Evolutionary conservation across 2,329 filamentous ascomycete genomes (phyloP).

Genomic region (Mycogone perniciosa): DNA sequence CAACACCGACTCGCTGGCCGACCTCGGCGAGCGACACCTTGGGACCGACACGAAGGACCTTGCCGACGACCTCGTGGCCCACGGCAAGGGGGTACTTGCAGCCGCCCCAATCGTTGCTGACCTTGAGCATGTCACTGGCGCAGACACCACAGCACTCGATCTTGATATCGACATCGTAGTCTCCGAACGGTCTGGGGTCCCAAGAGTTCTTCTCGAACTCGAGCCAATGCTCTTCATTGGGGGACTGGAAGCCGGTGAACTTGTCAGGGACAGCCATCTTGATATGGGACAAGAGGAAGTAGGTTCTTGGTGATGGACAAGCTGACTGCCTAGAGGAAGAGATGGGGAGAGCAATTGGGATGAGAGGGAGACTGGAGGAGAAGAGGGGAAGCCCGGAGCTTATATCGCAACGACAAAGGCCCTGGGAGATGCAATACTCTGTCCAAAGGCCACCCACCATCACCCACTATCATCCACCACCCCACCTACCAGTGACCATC

Average conservation of each 20-base stretch:
- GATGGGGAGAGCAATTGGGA: neutral
- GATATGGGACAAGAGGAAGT: constrained; percentile 6
- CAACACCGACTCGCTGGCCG: constrained; percentile 54
- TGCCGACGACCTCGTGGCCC: constrained; percentile 68
- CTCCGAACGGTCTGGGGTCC: constrained; percentile 78
- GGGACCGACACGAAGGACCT: constrained; percentile 57
- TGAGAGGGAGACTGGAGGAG: neutral
- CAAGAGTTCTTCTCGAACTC: constrained; percentile 68
- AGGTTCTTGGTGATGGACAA: neutral
- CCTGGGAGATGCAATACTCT: neutral
- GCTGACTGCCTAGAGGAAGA: neutral
- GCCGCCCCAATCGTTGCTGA: constrained; percentile 61
- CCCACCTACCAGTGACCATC: no score
- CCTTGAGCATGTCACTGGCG: constrained; percentile 65
- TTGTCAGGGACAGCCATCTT: constrained; percentile 52
- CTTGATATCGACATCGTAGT: constrained; percentile 82
- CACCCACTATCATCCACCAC: no score
- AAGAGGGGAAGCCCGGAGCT: neutral
- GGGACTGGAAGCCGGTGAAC: constrained; percentile 56
- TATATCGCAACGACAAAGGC: neutral
- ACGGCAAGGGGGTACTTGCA: constrained; percentile 59
- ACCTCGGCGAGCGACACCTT: constrained; percentile 42
- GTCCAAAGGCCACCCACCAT: no score
- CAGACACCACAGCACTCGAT: constrained; percentile 76
- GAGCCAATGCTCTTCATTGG: constrained; percentile 46